Percentiles rank a stretch among this genome's conserved stretches.
Evolutionary conservation across 2,329 filamentous ascomycete genomes (phyloP).

Genomic region (Alternaria arbusti): DNA sequence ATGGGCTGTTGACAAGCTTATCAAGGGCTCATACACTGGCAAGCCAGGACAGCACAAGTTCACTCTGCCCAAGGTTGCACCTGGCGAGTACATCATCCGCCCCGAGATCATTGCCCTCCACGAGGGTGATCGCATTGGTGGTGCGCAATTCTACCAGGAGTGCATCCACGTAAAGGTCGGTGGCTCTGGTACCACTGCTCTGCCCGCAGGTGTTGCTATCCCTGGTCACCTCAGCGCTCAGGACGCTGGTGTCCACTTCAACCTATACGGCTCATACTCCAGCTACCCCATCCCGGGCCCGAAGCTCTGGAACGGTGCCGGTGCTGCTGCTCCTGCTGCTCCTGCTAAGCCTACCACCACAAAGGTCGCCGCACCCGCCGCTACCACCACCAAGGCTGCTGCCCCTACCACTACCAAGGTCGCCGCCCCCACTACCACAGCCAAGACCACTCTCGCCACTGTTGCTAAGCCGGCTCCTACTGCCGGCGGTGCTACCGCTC

Average conservation of each 20-base stretch:
- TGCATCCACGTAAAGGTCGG: slow-evolving; percentile 52
- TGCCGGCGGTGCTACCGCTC: slow-evolving; percentile 24
- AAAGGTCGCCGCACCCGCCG: slow-evolving; percentile 12
- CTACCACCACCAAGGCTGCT: slow-evolving; percentile 14
- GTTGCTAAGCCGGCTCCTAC: slow-evolving; percentile 24
- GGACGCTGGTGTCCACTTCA: slow-evolving; percentile 51
- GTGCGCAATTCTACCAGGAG: slow-evolving; percentile 55
- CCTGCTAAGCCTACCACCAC: slow-evolving; percentile 16
- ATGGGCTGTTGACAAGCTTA: slow-evolving; percentile 51
- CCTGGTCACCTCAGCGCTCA: slow-evolving; percentile 50
- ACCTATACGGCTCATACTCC: slow-evolving; percentile 47
- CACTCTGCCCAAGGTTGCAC: slow-evolving; percentile 49
- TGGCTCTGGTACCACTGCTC: slow-evolving; percentile 37
- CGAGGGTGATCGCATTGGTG: slow-evolving; percentile 44
- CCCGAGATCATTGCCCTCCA: slow-evolving; percentile 56
- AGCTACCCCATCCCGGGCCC: slow-evolving; percentile 48
- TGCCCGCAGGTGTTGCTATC: slow-evolving; percentile 55
- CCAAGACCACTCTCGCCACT: slow-evolving; percentile 32
- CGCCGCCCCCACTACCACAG: slow-evolving; percentile 13
- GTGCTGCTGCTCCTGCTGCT: slow-evolving; percentile 13
- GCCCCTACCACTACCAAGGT: slow-evolving; percentile 4
- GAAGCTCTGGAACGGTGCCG: slow-evolving; percentile 42
- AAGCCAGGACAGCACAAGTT: slow-evolving; percentile 51
- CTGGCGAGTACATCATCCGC: slow-evolving; percentile 53
- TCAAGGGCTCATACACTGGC: slow-evolving; percentile 33